Evolutionary conservation across 371 early-diverging fungal genomes (phyloP), one percentile per base, ranked within the genome.

Genomic region (Circinella minor): DNA sequence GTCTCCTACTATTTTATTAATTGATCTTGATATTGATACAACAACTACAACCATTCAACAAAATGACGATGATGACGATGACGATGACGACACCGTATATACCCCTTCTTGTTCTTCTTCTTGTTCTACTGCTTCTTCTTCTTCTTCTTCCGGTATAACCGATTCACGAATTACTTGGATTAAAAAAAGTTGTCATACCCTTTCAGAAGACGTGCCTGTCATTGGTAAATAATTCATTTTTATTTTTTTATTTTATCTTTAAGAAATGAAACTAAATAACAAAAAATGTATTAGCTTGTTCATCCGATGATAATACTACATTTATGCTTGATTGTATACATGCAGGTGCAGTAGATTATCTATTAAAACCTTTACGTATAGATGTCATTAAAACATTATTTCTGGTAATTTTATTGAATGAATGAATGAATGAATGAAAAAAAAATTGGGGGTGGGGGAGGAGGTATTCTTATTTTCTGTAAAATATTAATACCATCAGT

Each of bases 341-440:
- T 61, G 77, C 82, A 15, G 88, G 88, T 20, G 86, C 86, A 38
- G 78, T 79, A 1, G 87, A 86, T 73, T 86, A 84, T 65, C 48
- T 88, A 55, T 69, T 88, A 34, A 85, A 86, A 68, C 88, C 88
- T 13, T 69, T 88, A n/a, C 80, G 75, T 55, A 60, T 80, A 37
- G 81, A 86, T 69, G 81, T 78, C 43, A 78, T 84, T 10, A 82
- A 85, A 67, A 88, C 87, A 2, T 51, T 88, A 48, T 86, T 86
- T 71, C 68, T 88, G 73, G 88, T 85, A n/a, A n/a, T n/a, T n/a
- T n/a, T n/a, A n/a, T n/a, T n/a, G n/a, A n/a, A n/a, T n/a, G n/a
- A n/a, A n/a, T 77, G 10, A 43, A 55, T 59, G 49, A 62, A n/a
- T 6, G 9, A 39, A 9, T 6, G 39, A 39, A 39, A 9, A 39